Evolutionary conservation across 2,329 filamentous ascomycete genomes (phyloP), one percentile per base, ranked within the genome.

Genomic region (Thermoascus crustaceus): DNA sequence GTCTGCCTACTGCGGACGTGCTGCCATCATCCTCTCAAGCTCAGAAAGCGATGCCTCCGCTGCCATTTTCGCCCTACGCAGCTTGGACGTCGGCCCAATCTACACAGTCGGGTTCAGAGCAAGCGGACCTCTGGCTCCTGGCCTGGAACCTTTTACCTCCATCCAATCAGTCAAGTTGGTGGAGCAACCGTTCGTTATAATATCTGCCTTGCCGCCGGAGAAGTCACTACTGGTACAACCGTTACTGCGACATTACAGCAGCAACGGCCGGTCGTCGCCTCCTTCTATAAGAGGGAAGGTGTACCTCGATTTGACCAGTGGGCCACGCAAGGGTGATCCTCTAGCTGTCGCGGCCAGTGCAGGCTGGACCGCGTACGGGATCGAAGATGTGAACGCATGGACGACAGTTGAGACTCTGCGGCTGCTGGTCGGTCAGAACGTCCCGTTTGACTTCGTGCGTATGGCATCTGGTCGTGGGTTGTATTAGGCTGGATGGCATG

Each of bases 361-460:
- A 37, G 85, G 85, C 0, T 93, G 87, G 70, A 80, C 79, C 16
- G 78, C 82, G 5, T 91, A 89, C 54, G 82, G 82, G 1, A 76
- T 81, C 11, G 82, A 80, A 16, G 85, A 93, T 58, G 82, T 87
- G 20, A 81, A 80, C 38, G 84, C 85, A 0, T 91, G 87, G 65
- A 88, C 83, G 14, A 88, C 83, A 2, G 85, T 89, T 4, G 83
- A 91, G 62, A 89, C 80, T 32, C 62, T 91, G 37, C 71, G 85
- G 46, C 59, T 88, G 40, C 69, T 93, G 16, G 82, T 89, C 7
- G 85, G 85, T 7, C 84, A 91, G 63, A 91, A 91, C 55, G 84
- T 91, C 38, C 83, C 82, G 4, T 89, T 86, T 60, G 87, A 84
- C 61, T 93, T 93, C 65, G 85, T 91, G 26, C 72, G 84, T 32